Percentiles rank a stretch among this genome's conserved stretches.
These are phyloP conservation scores for Penium margaritaceum DNA, from an alignment of 139 green algal species.

Conservation along the genomic window DNA sequence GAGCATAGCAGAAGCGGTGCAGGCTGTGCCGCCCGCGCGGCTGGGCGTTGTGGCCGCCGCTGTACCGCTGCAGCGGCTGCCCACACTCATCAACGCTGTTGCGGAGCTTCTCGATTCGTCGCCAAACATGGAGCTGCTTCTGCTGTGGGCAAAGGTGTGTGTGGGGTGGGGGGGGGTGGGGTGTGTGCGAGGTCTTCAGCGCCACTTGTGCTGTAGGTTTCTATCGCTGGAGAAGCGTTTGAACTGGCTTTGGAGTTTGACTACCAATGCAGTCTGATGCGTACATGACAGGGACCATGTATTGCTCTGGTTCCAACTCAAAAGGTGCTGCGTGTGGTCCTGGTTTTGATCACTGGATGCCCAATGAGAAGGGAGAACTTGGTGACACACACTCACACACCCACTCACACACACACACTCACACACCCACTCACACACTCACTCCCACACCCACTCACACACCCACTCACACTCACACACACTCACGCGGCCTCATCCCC, in stretches of 20 bases:
- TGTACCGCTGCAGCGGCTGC: constrained; percentile 16
- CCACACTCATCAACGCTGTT: constrained; percentile 11
- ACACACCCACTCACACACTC: no score
- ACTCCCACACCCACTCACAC: no score
- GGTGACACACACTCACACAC: no score
- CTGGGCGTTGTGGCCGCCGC: constrained; percentile 2
- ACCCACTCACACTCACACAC: no score
- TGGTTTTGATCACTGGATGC: no score
- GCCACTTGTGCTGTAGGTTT: neutral
- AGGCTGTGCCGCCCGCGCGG: constrained; percentile 17
- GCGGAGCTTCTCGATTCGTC: constrained; percentile 20
- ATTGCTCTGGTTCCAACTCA: neutral
- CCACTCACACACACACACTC: no score
- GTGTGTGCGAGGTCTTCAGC: no score
- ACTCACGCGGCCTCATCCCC: no score
- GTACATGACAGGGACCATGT: neutral
- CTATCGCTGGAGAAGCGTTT: neutral
- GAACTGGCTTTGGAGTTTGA: neutral
- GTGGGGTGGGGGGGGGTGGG: neutral
- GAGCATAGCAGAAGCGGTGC: constrained; percentile 22
- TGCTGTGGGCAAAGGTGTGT: constrained; percentile 35
- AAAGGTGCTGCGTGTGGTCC: no score
- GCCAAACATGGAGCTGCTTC: constrained; percentile 32
- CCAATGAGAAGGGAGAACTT: no score
- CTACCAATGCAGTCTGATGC: neutral